Conservation (phyloP, 2,329 filamentous ascomycete genomes). For the Penicillium sp. region DNA sequence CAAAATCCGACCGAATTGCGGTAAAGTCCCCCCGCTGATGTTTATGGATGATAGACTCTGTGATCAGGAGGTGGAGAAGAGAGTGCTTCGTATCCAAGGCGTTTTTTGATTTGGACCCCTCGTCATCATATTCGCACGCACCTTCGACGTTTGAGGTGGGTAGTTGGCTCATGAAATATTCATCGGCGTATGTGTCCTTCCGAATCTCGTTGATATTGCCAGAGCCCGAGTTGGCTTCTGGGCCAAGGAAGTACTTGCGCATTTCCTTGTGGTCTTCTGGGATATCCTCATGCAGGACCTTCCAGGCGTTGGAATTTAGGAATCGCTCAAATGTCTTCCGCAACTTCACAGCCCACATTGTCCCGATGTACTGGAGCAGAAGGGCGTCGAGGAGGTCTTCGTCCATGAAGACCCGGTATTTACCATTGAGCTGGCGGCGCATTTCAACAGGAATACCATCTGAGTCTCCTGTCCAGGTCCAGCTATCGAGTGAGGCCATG, state of each 20-base stretch:
- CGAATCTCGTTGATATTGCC: conserved; percentile 28
- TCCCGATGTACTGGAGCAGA: conserved; percentile 48
- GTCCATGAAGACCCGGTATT: conserved; percentile 53
- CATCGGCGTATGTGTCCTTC: conserved; percentile 32
- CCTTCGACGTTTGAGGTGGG: conserved; percentile 36
- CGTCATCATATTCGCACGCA: conserved; percentile 35
- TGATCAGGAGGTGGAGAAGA: conserved; percentile 49
- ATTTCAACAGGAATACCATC: conserved; percentile 42
- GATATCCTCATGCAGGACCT: conserved; percentile 26
- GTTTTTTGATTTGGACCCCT: conserved; percentile 32
- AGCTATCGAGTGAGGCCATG: conserved; percentile 43
- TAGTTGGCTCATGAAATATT: conserved; percentile 52
- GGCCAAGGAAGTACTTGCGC: conserved; percentile 39
- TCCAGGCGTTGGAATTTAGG: conserved; percentile 38
- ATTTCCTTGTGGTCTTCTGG: conserved; percentile 35
- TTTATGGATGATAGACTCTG: conserved; percentile 47
- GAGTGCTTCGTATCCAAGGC: conserved; percentile 47
- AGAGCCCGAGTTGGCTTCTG: conserved; percentile 3
- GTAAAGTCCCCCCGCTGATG: conserved; percentile 44
- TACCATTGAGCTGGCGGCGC: conserved; percentile 48
- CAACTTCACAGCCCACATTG: conserved; percentile 45
- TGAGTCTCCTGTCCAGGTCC: conserved; percentile 42
- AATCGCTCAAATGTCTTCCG: conserved; percentile 35
- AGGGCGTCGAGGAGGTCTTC: conserved; percentile 51
- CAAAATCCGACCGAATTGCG: conserved; percentile 51